phyloP scores from a whole-genome alignment of 257 asterid species.

The Schizonepeta tenuifolia region DNA sequence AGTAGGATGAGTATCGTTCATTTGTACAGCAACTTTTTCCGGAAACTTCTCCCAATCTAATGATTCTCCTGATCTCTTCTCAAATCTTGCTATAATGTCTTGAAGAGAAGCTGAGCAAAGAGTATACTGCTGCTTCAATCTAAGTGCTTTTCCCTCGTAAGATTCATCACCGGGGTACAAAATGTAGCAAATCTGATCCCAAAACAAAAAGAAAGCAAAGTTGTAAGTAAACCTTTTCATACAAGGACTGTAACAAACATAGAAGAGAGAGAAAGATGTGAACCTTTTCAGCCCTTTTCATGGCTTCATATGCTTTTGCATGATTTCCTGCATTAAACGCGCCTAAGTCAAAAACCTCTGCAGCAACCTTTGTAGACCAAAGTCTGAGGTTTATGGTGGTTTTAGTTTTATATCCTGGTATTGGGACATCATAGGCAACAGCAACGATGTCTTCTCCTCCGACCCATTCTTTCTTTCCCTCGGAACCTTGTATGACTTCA shows the following conservation, averaged over 20 bases:
- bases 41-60: constrained; percentile 62
- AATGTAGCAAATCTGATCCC: constrained; percentile 58
- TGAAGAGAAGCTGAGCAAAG: constrained; percentile 76
- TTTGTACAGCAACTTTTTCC: constrained; percentile 63
- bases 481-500: constrained; percentile 46
- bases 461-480: constrained; percentile 61
- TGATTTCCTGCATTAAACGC: constrained; percentile 65
- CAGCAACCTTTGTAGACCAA: constrained; percentile 62
- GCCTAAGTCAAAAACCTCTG: constrained; percentile 55
- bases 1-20: constrained; percentile 76
- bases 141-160: constrained; percentile 60
- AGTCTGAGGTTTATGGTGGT: constrained; percentile 63
- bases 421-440: constrained; percentile 71
- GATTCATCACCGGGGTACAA: constrained; percentile 75
- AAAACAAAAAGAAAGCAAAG: not conserved
- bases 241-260: not conserved
- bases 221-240: not conserved
- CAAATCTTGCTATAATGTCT: constrained; percentile 62
- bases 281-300: constrained; percentile 69
- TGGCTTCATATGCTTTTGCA: constrained; percentile 62
- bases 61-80: constrained; percentile 51
- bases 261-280: not conserved
- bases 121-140: constrained; percentile 69
- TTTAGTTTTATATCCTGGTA: constrained; percentile 71
- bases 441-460: constrained; percentile 68